A percentile compares a stretch with the other conserved stretches of the same genome.
Conservation (phyloP, 2,329 filamentous ascomycete genomes). For the Teratosphaeria zuluensis region DNA sequence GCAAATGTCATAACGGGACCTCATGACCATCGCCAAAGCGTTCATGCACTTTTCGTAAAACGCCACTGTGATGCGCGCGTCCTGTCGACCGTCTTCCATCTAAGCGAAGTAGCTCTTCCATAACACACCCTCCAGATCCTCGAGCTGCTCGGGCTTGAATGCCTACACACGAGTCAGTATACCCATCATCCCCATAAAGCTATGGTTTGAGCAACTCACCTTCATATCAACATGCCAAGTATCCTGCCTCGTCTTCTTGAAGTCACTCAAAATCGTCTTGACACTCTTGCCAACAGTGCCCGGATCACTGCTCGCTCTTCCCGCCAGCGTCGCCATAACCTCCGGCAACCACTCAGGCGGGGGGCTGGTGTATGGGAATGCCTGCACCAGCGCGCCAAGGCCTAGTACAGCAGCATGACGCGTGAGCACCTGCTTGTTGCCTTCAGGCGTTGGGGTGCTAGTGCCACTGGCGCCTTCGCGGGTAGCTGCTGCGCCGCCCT, state of each 20-base stretch:
- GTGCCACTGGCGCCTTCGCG: constrained; percentile 34
- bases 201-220: constrained; percentile 46
- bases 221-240: constrained; percentile 98
- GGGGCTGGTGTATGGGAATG: constrained; percentile 90
- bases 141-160: constrained; percentile 84
- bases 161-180: constrained; percentile 37
- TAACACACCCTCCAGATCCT: constrained; percentile 88
- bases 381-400: constrained; percentile 81
- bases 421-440: constrained; percentile 66
- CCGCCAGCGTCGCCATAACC: constrained; percentile 74
- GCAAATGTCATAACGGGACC: neutral
- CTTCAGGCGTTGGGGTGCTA: constrained; percentile 58
- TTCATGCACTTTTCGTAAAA: neutral
- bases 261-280: constrained; percentile 87
- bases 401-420: constrained; percentile 88
- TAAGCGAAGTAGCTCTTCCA: constrained; percentile 99
- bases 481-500: constrained; percentile 17
- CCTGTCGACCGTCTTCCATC: neutral
- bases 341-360: constrained; percentile 92
- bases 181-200: neutral
- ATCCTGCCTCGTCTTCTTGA: constrained; percentile 98
- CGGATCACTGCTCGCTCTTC: constrained; percentile 75
- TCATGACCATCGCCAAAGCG: too few relatives aligned
- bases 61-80: neutral
- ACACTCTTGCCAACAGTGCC: constrained; percentile 93